These are phyloP conservation scores for Mucor indicus DNA, from an alignment of 371 early-diverging fungal species.

Conservation along the genomic window DNA sequence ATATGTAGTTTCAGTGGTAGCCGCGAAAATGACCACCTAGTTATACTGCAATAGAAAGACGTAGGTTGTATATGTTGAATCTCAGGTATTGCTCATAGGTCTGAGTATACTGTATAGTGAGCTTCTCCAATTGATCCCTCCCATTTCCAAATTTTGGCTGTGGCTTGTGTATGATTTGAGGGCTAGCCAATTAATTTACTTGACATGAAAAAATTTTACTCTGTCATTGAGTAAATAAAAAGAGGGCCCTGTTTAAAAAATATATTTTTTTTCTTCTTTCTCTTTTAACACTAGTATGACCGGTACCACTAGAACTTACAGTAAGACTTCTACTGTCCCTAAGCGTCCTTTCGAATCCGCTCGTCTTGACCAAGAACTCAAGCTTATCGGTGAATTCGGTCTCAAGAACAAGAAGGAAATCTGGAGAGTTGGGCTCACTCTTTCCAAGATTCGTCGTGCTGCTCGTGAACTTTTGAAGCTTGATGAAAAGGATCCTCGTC, in stretches of 20 bases:
- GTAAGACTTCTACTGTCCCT: constrained; percentile 98
- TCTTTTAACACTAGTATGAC: constrained; percentile 28
- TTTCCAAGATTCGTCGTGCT: constrained; percentile 99
- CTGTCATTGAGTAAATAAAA: constrained; percentile 8
- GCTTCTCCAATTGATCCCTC: no score
- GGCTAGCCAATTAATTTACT: no score
- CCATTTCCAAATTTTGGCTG: no score
- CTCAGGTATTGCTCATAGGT: no score
- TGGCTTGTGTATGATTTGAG: no score
- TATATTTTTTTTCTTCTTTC: constrained; percentile 12
- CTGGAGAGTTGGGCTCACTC: constrained; percentile 96
- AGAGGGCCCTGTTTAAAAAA: neutral
- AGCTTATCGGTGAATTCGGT: constrained; percentile 98
- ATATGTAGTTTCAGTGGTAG: no score
- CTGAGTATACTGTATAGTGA: no score
- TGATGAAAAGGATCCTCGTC: constrained; percentile 96
- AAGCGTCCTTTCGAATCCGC: constrained; percentile 98
- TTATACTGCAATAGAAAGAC: no score
- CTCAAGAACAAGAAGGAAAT: constrained; percentile 99
- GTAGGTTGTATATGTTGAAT: no score
- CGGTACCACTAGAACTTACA: constrained; percentile 57
- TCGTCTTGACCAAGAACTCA: constrained; percentile 98
- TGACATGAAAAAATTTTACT: neutral
- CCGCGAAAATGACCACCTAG: no score
- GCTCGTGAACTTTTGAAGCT: constrained; percentile 99